A percentile compares a stretch with the other conserved stretches of the same genome.
phyloP scores from a whole-genome alignment of 495 filamentous ascomycete species.

The Trichoderma orchidacearum region DNA sequence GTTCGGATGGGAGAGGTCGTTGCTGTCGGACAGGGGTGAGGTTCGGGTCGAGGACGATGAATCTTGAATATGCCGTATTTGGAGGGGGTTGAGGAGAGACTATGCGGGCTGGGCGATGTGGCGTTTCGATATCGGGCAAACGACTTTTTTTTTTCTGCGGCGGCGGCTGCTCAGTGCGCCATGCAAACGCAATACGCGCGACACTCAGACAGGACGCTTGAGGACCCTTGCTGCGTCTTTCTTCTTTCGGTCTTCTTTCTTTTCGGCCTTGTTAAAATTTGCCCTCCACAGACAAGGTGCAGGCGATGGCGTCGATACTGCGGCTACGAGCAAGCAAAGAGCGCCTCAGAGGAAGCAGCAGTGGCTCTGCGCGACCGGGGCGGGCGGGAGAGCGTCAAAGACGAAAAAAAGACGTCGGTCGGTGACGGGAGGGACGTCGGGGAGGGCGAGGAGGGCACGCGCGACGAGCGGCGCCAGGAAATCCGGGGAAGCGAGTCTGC shows the following conservation, averaged over 20 bases:
- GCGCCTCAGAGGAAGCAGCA: neutral
- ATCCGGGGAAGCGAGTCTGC: neutral
- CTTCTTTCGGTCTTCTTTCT: too few species aligned
- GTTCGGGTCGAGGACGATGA: neutral
- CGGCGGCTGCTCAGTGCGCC: neutral
- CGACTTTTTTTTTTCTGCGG: neutral
- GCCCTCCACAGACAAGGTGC: too few species aligned
- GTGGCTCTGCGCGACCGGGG: neutral
- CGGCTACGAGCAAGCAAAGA: too few species aligned
- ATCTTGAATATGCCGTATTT: neutral
- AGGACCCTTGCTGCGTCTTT: neutral
- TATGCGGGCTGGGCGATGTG: slow-evolving; percentile 5
- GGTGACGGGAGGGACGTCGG: neutral
- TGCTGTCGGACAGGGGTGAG: slow-evolving; percentile 2
- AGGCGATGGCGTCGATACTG: too few species aligned
- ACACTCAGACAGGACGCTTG: neutral
- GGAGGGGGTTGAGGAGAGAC: neutral
- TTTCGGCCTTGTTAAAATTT: too few species aligned
- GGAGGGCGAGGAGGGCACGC: neutral
- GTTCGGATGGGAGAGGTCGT: slow-evolving; percentile 3
- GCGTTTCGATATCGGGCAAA: neutral
- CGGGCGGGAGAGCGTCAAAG: neutral
- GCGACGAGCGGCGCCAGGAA: neutral
- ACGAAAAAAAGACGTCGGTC: neutral
- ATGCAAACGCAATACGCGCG: neutral